Base-by-base conservation (phyloP, 2,329 filamentous ascomycete species). In the Periconia digitata region DNA sequence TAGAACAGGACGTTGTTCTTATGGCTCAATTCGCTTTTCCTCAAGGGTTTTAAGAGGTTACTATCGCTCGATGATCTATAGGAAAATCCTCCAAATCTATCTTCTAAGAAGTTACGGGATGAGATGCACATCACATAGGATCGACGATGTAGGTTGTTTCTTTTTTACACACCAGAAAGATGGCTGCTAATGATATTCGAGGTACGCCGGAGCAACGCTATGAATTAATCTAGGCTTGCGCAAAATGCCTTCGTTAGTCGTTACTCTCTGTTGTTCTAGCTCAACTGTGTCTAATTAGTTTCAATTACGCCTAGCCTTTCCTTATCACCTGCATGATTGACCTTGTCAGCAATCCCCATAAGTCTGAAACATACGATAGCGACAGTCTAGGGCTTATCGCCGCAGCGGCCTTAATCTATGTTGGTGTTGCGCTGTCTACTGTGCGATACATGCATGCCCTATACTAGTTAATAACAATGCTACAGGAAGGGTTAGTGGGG, bases 391-490 rank as follows among this genome's bases (percentile, higher is more conserved):
- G 49, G 3, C 34, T 52, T 8, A 49, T 52, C 27, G 45, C 45
- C 8, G 49, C 49, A 23, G 44, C 49, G n/a, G 46, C 44, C n/a
- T 36, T 52, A 15, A 43, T 52, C 21, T 52, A 52, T 41, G 23
- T 52, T 21, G 42, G 45, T 20, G 20, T 52, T 20, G 40, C 49
- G 13, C 18, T 52, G 20, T 42, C 36, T 38, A 42, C 40, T 37
- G 43, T 40, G 23, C 43, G 40, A 44, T 52, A 52, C 42, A 47
- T 46, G 40, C 46, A 52, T 29, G 44, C 43, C 20, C 34, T 43
- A 23, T 52, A 52, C 32, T 37, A 39, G 36, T 39, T 40, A 10
- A 43, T 49, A 17, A 52, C 46, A 10, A 40, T 41, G 40, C 45
- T 49, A 35, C 41, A 42, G 27, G 45, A 46, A 35, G 46, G 46